Evolutionary conservation across 805 yeast species (phyloP).

Genomic region (Metschnikowia amazonensis): DNA sequence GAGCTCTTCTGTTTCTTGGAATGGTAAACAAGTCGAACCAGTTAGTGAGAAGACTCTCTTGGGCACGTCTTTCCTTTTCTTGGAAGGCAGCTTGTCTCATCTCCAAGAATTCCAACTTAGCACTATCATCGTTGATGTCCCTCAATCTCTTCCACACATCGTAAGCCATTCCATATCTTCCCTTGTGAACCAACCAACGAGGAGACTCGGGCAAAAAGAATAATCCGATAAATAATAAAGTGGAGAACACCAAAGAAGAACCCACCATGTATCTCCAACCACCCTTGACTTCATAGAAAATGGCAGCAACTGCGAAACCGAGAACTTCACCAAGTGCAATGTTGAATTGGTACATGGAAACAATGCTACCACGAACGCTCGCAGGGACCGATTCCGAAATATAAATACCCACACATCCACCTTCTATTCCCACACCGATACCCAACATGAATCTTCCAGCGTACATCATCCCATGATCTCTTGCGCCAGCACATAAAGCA

Average conservation of each 20-base stretch:
- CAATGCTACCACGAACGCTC: constrained; percentile 54
- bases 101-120: constrained; percentile 53
- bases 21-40: constrained; percentile 51
- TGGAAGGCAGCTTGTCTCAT: constrained; percentile 51
- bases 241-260: constrained; percentile 56
- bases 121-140: constrained; percentile 39
- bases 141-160: constrained; percentile 55
- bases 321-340: constrained; percentile 65
- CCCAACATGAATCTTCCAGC: constrained; percentile 56
- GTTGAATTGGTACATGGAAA: constrained; percentile 59
- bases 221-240: constrained; percentile 47
- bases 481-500: constrained; percentile 47
- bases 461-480: constrained; percentile 40
- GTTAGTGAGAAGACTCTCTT: constrained; percentile 35
- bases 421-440: constrained; percentile 63
- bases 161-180: constrained; percentile 50
- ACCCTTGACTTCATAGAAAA: constrained; percentile 50
- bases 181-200: constrained; percentile 53
- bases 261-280: constrained; percentile 70
- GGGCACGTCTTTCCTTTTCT: constrained; percentile 39
- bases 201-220: constrained; percentile 60
- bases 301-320: constrained; percentile 62
- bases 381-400: constrained; percentile 61
- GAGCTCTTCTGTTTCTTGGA: constrained; percentile 60
- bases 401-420: constrained; percentile 61